Conservation (phyloP, 305 asterid species). For the Nicotiana rustica region DNA sequence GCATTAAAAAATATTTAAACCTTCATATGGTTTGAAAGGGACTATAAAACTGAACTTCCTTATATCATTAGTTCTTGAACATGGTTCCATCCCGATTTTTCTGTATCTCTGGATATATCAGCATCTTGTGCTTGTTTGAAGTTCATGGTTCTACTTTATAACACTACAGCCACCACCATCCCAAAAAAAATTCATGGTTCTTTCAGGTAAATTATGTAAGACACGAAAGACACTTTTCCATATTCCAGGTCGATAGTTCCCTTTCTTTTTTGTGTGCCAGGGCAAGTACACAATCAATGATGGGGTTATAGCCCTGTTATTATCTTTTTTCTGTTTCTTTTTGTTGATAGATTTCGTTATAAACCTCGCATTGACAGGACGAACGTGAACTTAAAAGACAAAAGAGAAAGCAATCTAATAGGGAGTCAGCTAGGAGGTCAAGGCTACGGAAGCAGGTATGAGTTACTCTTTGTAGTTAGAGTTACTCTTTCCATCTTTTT, state of each 20-base stretch:
- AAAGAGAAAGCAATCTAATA: constrained; percentile 94
- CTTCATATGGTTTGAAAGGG: background rate
- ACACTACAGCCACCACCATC: background rate
- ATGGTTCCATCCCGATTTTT: constrained; percentile 20
- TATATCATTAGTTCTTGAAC: constrained; percentile 3
- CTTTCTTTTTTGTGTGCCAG: constrained; percentile 25
- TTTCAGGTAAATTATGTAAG: constrained; percentile 1
- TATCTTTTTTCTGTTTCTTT: constrained; percentile 15
- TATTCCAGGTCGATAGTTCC: background rate
- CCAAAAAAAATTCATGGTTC: background rate
- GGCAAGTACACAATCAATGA: constrained; percentile 18
- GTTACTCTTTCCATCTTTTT: constrained; percentile 21
- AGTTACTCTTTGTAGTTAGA: background rate
- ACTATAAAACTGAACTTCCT: background rate
- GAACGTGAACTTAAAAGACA: constrained; percentile 92
- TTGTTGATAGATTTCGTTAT: constrained; percentile 26
- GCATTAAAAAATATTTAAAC: background rate
- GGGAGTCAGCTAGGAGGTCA: constrained; percentile 99
- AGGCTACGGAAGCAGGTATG: constrained; percentile 93
- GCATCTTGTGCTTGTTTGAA: background rate
- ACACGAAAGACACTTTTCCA: background rate
- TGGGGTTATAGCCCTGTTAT: background rate
- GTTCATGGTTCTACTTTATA: background rate
- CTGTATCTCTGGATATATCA: background rate
- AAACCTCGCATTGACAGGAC: constrained; percentile 57